Conservation (phyloP, 345 rosid species). For the Brassica carinata region DNA sequence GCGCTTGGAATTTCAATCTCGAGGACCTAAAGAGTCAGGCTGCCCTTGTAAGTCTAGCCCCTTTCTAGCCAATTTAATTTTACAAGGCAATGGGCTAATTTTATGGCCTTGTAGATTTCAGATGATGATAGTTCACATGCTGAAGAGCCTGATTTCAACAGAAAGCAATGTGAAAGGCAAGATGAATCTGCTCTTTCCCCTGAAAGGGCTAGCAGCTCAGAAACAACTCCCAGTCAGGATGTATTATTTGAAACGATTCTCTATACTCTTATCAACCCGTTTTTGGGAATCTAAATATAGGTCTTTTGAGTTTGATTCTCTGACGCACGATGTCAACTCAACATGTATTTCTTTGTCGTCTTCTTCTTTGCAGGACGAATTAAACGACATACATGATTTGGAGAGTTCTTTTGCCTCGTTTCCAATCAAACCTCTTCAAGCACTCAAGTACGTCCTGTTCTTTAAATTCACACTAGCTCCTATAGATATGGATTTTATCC, state of each 20-base stretch:
- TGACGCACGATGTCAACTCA: constrained; percentile 21
- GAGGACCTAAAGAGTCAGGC: constrained; percentile 95
- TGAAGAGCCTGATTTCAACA: constrained; percentile 50
- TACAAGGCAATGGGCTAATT: constrained; percentile 13
- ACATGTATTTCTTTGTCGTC: constrained; percentile 27
- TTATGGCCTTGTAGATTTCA: constrained; percentile 63
- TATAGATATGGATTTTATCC: background rate
- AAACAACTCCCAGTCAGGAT: constrained; percentile 60
- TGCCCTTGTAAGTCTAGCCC: constrained; percentile 70
- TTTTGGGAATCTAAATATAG: constrained; percentile 17
- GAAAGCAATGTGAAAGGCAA: constrained; percentile 49
- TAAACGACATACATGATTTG: constrained; percentile 63
- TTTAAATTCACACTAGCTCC: constrained; percentile 9
- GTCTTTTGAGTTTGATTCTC: background rate
- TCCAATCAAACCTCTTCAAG: constrained; percentile 87
- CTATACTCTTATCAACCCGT: constrained; percentile 8
- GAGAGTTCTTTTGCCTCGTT: constrained; percentile 77
- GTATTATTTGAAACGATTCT: constrained; percentile 44
- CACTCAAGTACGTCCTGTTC: constrained; percentile 58
- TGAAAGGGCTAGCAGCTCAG: constrained; percentile 51
- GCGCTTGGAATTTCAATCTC: constrained; percentile 98
- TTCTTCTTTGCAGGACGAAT: constrained; percentile 63
- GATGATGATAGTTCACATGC: constrained; percentile 57
- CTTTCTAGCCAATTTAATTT: constrained; percentile 12
- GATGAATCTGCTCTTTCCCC: constrained; percentile 50